These are phyloP conservation scores for Pseudogymnoascus sp. DNA, from an alignment of 2,329 filamentous ascomycete genomes.

Conservation along the genomic window DNA sequence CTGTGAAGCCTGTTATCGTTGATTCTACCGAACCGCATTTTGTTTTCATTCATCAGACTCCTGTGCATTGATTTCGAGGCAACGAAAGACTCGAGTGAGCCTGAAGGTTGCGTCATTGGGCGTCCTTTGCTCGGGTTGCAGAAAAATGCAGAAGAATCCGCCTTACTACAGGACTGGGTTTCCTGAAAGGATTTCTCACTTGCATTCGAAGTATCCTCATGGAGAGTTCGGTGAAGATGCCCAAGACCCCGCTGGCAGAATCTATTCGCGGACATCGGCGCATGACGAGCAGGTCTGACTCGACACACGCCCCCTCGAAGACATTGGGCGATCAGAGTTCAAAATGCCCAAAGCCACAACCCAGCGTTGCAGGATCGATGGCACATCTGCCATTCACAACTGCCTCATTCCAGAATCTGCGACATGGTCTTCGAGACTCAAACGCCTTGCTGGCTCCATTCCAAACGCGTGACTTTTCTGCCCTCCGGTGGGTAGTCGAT, in stretches of 20 bases:
- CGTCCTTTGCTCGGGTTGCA: not conserved
- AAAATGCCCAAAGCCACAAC: not conserved
- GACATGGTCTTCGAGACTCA: not conserved
- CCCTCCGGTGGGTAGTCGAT: not conserved
- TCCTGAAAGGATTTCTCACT: not conserved
- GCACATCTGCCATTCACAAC: not conserved
- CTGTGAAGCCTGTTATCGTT: not conserved
- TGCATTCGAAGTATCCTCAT: not conserved
- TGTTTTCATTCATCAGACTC: not conserved
- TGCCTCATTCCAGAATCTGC: not conserved
- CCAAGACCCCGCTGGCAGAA: not conserved
- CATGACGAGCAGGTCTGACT: not conserved
- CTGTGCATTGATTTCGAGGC: not conserved
- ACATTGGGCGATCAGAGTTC: not conserved
- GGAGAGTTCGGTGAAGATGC: not conserved
- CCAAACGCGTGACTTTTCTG: not conserved
- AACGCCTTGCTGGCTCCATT: not conserved
- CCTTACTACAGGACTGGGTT: not conserved
- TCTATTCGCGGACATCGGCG: not conserved
- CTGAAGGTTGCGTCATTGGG: not conserved
- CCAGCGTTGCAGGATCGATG: not conserved
- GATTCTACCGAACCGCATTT: not conserved
- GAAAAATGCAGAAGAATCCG: not conserved
- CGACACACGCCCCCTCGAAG: not conserved
- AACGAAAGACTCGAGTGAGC: no score